phyloP scores from a whole-genome alignment of 108 stramenopile genomes.

The Cafeteria roenbergensis region DNA sequence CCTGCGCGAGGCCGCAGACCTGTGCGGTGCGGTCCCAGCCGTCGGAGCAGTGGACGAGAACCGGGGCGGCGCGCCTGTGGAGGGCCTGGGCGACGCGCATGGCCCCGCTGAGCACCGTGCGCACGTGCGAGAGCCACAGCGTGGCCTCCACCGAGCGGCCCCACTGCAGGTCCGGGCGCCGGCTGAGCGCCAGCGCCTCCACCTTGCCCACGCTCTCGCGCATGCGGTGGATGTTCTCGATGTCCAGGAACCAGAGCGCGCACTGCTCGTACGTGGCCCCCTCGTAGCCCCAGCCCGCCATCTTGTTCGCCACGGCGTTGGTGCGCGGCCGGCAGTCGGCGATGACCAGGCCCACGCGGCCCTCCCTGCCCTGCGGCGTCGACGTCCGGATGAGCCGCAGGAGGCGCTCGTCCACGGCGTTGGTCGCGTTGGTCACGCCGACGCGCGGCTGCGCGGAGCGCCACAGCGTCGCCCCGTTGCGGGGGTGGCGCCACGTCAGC shows the following conservation, averaged over 20 bases:
- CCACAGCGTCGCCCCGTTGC: slow-evolving; percentile 62
- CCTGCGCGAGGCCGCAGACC: slow-evolving; percentile 31
- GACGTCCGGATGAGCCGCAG: slow-evolving; percentile 39
- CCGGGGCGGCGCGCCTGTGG: slow-evolving; percentile 9
- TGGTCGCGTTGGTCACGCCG: slow-evolving; percentile 75
- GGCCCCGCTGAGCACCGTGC: slow-evolving; percentile 17
- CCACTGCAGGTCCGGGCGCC: slow-evolving; percentile 1
- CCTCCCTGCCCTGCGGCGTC: not conserved
- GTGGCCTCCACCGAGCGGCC: slow-evolving; percentile 18
- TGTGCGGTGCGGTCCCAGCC: slow-evolving; percentile 54
- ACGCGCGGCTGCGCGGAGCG: slow-evolving; percentile 85
- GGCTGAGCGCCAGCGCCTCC: not conserved
- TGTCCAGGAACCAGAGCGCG: slow-evolving; percentile 36
- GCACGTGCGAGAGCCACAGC: slow-evolving; percentile 25
- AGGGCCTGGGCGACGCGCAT: slow-evolving; percentile 14
- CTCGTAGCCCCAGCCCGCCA: slow-evolving; percentile 41
- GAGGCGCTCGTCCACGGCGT: slow-evolving; percentile 62
- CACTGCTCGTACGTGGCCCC: slow-evolving; percentile 25
- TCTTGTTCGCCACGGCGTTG: slow-evolving; percentile 43
- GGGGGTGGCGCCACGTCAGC: slow-evolving; percentile 27
- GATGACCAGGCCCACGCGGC: slow-evolving; percentile 21
- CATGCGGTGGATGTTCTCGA: slow-evolving; percentile 50
- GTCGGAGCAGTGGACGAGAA: slow-evolving; percentile 41
- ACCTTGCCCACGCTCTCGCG: slow-evolving; percentile 15
- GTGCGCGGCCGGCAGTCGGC: slow-evolving; percentile 44